Evolutionary conservation across 768 basidiomycete genomes (phyloP).

Genomic region (Cyathus striatus): DNA sequence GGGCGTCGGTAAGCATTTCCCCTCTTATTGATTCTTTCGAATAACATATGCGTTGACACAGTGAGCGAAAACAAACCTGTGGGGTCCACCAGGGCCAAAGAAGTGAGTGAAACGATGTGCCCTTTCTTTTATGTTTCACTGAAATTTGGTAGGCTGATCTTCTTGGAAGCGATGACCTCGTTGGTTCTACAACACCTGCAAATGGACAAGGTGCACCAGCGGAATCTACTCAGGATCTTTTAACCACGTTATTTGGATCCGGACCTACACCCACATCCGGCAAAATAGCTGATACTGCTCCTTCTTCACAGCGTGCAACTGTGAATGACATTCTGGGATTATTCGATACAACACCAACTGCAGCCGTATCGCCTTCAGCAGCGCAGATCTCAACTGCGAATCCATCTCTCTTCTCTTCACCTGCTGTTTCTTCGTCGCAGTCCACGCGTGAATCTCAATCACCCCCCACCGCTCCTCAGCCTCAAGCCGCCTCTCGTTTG

Average conservation of each 20-base stretch:
- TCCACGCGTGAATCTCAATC: slow-evolving; percentile 33
- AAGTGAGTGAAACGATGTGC: too few species aligned
- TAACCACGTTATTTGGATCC: slow-evolving; percentile 88
- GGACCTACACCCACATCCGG: slow-evolving; percentile 26
- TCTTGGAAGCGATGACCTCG: slow-evolving; percentile 66
- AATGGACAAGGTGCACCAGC: slow-evolving; percentile 35
- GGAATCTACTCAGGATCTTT: slow-evolving; percentile 77
- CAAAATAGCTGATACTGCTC: slow-evolving; percentile 32
- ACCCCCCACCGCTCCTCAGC: slow-evolving; percentile 24
- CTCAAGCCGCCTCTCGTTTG: slow-evolving; percentile 42
- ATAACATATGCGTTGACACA: slow-evolving; percentile 19
- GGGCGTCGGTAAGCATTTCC: slow-evolving; percentile 65
- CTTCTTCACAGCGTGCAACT: slow-evolving; percentile 49
- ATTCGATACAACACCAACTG: slow-evolving; percentile 53
- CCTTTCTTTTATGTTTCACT: slow-evolving; percentile 1
- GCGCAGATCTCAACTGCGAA: slow-evolving; percentile 15
- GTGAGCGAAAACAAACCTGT: slow-evolving; percentile 97
- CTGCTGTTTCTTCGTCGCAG: slow-evolving; percentile 21
- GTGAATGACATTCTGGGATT: slow-evolving; percentile 91
- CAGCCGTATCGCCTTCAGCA: slow-evolving; percentile 21
- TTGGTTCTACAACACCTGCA: slow-evolving; percentile 32
- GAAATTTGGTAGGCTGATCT: slow-evolving; percentile 53
- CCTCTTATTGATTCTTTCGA: neutral
- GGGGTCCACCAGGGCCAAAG: slow-evolving; percentile 80
- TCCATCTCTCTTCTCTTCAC: slow-evolving; percentile 16